Base-by-base conservation (phyloP, 2,329 filamentous ascomycete genomes). In the Colletotrichum truncatum region DNA sequence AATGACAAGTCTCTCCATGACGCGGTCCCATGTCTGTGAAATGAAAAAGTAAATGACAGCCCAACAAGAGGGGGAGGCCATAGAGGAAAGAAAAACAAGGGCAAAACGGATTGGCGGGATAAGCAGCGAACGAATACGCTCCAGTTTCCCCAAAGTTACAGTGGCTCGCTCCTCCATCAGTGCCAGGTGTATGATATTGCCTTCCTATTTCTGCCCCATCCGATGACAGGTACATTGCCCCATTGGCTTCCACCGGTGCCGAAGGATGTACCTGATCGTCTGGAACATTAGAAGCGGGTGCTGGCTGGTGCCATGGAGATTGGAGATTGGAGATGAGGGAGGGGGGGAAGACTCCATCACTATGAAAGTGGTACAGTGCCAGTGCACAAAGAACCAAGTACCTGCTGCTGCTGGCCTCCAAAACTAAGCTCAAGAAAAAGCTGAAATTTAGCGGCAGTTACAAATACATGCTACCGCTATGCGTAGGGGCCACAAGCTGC, bases 1-100 rank as follows among this genome's bases (percentile, higher is more conserved):
- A 48, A 64, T 53, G 46, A 53, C 39, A 28, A 60, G 61, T 4
- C 48, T 34, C n/a, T 11, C 12, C 23, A 54, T 64, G 60, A 64
- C 48, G 25, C 16, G 61, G 48, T 60, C 21, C 54, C 46, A 43
- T 49, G 30, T n/a, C 21, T 58, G 21, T 10, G 30, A 58, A 38
- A 28, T 39, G 25, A 34, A 52, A 25, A 52, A 26, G 49, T 25
- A 38, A 52, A 52, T 54, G 32, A 36, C 26, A 11, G 48, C 48
- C 30, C 32, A 23, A 26, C 18, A 16, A 43, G n/a, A n/a, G n/a
- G n/a, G n/a, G n/a, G n/a, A n/a, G n/a, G n/a, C n/a, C n/a, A n/a
- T n/a, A n/a, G n/a, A n/a, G n/a, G n/a, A n/a, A n/a, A n/a, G n/a
- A n/a, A n/a, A n/a, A n/a, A n/a, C n/a, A 21, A 43, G 32, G 16